phyloP scores from a whole-genome alignment of 192 early-diverging fungal species.

The Kappamyces sp. region DNA sequence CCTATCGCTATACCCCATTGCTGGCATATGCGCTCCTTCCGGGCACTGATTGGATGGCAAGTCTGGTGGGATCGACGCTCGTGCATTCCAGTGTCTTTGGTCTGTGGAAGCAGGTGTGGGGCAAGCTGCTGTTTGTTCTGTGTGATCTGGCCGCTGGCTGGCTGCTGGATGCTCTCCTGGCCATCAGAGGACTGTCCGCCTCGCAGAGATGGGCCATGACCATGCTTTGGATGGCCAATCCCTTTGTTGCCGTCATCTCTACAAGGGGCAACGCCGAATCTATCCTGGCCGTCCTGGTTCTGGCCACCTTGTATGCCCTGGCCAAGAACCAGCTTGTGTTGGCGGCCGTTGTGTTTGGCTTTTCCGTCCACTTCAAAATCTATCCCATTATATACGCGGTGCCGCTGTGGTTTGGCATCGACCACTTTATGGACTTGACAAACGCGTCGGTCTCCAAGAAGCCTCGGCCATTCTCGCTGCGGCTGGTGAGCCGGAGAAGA shows the following conservation, averaged over 20 bases:
- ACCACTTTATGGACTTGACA: conserved; percentile 8
- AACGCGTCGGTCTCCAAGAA: no score
- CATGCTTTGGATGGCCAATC: conserved; percentile 89
- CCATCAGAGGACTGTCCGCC: conserved; percentile 14
- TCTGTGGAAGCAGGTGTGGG: conserved; percentile 65
- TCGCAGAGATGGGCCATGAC: no score
- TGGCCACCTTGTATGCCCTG: conserved; percentile 69
- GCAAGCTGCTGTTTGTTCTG: conserved; percentile 86
- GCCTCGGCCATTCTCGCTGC: not conserved
- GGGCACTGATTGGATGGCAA: conserved; percentile 55
- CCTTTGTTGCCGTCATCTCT: conserved; percentile 93
- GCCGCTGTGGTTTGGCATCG: conserved; percentile 58
- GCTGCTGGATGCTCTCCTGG: conserved; percentile 40
- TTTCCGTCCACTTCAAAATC: conserved; percentile 94
- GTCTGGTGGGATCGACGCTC: not conserved
- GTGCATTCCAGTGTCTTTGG: no score
- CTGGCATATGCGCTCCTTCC: conserved; percentile 86
- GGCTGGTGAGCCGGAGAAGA: conserved; percentile 22
- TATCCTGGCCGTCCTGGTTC: conserved; percentile 69
- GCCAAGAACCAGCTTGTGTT: conserved; percentile 8
- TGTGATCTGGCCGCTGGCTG: conserved; percentile 75
- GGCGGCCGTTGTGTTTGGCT: conserved; percentile 68
- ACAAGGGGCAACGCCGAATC: conserved; percentile 92
- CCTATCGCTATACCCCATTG: conserved; percentile 95
- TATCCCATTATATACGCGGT: conserved; percentile 94